These are phyloP conservation scores for Canna indica DNA, from an alignment of 176 grass and related monocot genomes.

Conservation along the genomic window DNA sequence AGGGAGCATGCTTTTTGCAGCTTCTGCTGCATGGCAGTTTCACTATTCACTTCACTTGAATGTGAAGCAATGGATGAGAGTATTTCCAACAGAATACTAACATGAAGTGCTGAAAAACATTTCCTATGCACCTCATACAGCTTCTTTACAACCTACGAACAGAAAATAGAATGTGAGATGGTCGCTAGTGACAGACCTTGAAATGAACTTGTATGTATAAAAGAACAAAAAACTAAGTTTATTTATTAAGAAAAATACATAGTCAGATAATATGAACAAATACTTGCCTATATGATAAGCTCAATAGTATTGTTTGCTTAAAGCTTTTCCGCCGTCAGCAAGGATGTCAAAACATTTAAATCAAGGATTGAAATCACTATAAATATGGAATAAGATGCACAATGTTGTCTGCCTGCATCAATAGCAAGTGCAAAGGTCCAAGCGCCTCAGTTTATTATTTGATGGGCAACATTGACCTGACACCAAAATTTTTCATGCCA, in stretches of 20 bases:
- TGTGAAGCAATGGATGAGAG: constrained; percentile 63
- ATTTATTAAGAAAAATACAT: neutral
- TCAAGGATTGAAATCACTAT: neutral
- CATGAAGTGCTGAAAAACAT: constrained; percentile 48
- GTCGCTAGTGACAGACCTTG: neutral
- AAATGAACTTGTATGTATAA: neutral
- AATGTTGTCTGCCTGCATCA: too few species aligned
- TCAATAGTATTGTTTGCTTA: constrained; percentile 12
- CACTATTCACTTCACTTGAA: constrained; percentile 58
- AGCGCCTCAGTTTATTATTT: neutral
- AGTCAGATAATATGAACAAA: neutral
- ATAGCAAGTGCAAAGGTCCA: too few species aligned
- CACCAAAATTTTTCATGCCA: too few species aligned
- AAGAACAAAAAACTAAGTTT: neutral
- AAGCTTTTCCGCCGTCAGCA: constrained; percentile 4
- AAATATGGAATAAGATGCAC: too few species aligned
- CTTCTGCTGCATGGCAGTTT: constrained; percentile 41
- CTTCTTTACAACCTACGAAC: constrained; percentile 56
- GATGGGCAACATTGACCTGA: neutral
- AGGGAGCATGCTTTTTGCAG: constrained; percentile 72
- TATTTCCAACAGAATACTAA: constrained; percentile 66
- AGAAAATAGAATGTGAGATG: constrained; percentile 27
- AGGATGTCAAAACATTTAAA: neutral
- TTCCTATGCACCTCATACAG: constrained; percentile 49
- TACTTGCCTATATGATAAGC: neutral